A percentile compares a stretch with the other conserved stretches of the same genome.
Conservation (phyloP, 2,329 filamentous ascomycete species). For the Pseudogymnoascus sp. region DNA sequence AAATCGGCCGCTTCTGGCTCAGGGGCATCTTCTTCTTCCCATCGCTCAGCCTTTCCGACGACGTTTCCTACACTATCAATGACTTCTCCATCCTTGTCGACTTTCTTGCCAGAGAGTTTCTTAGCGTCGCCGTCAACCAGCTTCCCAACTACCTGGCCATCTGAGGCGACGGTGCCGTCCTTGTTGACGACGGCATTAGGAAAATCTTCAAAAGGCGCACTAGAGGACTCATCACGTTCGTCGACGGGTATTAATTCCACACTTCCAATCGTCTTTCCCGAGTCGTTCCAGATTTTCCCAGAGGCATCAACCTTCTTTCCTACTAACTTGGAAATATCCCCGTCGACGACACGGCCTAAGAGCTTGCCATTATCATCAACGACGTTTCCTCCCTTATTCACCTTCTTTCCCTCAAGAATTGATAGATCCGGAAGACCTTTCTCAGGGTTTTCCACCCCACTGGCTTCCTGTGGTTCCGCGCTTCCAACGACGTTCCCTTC, state of each 20-base stretch:
- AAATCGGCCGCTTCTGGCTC: slow-evolving; percentile 46
- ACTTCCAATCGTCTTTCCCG: slow-evolving; percentile 60
- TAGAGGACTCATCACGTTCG: slow-evolving; percentile 43
- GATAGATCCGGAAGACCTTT: slow-evolving; percentile 36
- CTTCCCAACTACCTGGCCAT: slow-evolving; percentile 50
- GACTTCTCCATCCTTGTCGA: slow-evolving; percentile 64
- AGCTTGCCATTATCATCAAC: slow-evolving; percentile 46
- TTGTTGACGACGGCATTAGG: slow-evolving; percentile 46
- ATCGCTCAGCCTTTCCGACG: slow-evolving; percentile 61
- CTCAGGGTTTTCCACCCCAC: slow-evolving; percentile 19
- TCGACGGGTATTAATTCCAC: slow-evolving; percentile 55
- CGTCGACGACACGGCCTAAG: slow-evolving; percentile 57
- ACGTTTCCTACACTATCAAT: slow-evolving; percentile 60
- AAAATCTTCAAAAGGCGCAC: slow-evolving; percentile 52
- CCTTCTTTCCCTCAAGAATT: slow-evolving; percentile 44
- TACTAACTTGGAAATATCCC: slow-evolving; percentile 55
- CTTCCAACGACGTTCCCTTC: slow-evolving; percentile 43
- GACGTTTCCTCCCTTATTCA: slow-evolving; percentile 54
- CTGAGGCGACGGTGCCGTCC: slow-evolving; percentile 45
- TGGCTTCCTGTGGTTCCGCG: slow-evolving; percentile 27
- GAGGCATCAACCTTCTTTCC: slow-evolving; percentile 59
- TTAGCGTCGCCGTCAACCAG: slow-evolving; percentile 58
- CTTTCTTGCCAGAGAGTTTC: slow-evolving; percentile 55
- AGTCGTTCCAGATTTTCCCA: slow-evolving; percentile 65
- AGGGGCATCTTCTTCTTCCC: slow-evolving; percentile 45